These are phyloP conservation scores for Fraxinus xanthoxyloides DNA, from an alignment of 305 asterid species.

Conservation along the genomic window DNA sequence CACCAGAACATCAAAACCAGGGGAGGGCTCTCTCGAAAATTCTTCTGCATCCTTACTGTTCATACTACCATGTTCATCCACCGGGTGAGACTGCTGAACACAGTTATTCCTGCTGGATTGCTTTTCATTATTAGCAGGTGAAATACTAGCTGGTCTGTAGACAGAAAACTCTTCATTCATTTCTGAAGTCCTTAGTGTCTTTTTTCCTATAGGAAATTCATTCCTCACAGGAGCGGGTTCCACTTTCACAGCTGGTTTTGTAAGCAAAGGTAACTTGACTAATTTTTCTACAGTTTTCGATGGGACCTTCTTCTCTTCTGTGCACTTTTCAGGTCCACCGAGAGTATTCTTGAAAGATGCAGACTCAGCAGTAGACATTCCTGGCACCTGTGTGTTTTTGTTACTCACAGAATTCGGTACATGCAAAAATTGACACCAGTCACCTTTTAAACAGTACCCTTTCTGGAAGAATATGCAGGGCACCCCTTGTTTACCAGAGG, in stretches of 20 bases:
- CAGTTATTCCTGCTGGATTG: constrained; percentile 37
- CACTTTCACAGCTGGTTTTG: constrained; percentile 30
- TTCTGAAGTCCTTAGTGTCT: constrained; percentile 31
- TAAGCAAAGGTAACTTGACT: constrained; percentile 27
- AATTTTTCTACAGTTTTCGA: constrained; percentile 38
- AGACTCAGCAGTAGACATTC: constrained; percentile 42
- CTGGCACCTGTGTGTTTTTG: constrained; percentile 44
- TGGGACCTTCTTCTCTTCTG: constrained; percentile 41
- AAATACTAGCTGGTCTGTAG: constrained; percentile 29
- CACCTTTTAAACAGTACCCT: constrained; percentile 74
- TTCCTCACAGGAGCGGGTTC: constrained; percentile 34
- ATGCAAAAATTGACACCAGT: constrained; percentile 82
- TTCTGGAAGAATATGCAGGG: constrained; percentile 79
- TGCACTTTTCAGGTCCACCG: constrained; percentile 46
- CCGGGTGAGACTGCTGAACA: constrained; percentile 45
- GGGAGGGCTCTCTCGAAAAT: constrained; percentile 85
- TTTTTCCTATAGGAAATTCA: constrained; percentile 33
- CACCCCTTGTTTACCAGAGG: constrained; percentile 53
- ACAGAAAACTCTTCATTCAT: constrained; percentile 30
- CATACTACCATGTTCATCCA: constrained; percentile 50
- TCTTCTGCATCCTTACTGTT: constrained; percentile 61
- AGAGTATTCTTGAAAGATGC: constrained; percentile 41
- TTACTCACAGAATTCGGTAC: constrained; percentile 44
- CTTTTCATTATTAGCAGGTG: constrained; percentile 41
- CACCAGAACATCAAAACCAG: constrained; percentile 94